phyloP scores from a whole-genome alignment of 2,329 filamentous ascomycete species.

The Sarocladium strictum region DNA sequence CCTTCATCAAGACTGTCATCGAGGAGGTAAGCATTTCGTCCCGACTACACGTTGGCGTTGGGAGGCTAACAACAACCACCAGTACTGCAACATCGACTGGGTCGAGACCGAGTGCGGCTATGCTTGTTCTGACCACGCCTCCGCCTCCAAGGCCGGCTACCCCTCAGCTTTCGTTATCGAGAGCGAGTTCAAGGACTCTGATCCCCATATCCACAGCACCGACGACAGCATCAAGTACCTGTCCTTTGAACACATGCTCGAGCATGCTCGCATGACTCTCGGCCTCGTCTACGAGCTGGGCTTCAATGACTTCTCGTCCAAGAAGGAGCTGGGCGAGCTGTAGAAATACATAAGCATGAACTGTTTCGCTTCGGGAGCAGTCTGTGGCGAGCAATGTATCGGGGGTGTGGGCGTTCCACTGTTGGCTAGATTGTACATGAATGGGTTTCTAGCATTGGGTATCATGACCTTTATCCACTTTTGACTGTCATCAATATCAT shows the following conservation, averaged over 20 bases:
- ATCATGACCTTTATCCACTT: constrained; percentile 2
- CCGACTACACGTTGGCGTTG: background rate
- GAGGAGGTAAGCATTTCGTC: constrained; percentile 35
- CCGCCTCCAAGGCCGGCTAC: constrained; percentile 67
- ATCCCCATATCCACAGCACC: constrained; percentile 64
- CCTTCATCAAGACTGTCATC: constrained; percentile 86
- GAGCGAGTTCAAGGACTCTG: constrained; percentile 59
- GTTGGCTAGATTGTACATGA: constrained; percentile 6
- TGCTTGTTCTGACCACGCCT: constrained; percentile 72
- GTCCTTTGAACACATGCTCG: constrained; percentile 84
- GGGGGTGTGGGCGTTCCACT: background rate
- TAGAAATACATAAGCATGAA: constrained; percentile 17
- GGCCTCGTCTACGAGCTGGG: constrained; percentile 80
- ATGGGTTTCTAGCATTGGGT: constrained; percentile 5
- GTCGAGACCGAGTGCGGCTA: constrained; percentile 86
- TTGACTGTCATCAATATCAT: background rate
- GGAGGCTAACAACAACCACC: constrained; percentile 1
- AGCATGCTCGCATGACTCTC: constrained; percentile 81
- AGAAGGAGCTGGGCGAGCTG: constrained; percentile 28
- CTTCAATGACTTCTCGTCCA: constrained; percentile 58
- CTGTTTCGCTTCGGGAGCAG: too few species aligned
- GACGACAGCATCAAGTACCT: constrained; percentile 67
- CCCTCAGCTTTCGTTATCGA: constrained; percentile 74
- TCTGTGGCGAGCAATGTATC: background rate
- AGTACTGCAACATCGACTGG: constrained; percentile 86